phyloP scores from a whole-genome alignment of 306 rosid species.

The Purshia tridentata region DNA sequence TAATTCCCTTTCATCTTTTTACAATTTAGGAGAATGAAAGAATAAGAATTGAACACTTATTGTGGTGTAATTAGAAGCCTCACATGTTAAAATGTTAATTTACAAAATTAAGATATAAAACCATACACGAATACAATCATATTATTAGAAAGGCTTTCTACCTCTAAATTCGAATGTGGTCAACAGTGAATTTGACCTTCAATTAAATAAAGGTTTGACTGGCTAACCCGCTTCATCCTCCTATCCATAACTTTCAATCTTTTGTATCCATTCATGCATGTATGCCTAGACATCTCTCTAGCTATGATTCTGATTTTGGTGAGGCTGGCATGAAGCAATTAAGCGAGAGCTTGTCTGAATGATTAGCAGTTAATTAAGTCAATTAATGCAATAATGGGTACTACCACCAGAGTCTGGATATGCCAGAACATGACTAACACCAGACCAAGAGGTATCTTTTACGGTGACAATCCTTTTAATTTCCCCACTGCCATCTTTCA shows the following conservation, averaged over 20 bases:
- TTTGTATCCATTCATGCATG: conserved; percentile 5
- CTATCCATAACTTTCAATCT: conserved; percentile 12
- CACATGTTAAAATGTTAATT: no score
- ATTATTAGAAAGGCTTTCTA: neutral
- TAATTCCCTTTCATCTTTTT: no score
- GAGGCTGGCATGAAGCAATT: neutral
- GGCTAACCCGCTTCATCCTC: conserved; percentile 25
- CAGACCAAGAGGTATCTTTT: conserved; percentile 40
- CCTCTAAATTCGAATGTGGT: conserved; percentile 3
- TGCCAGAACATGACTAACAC: conserved; percentile 18
- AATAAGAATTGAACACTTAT: no score
- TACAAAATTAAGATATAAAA: no score
- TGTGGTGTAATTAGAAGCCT: no score
- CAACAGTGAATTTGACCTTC: neutral
- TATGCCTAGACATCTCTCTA: neutral
- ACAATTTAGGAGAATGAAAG: no score
- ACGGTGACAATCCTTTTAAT: conserved; percentile 38
- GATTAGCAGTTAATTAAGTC: neutral
- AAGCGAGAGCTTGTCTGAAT: neutral
- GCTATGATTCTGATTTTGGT: neutral
- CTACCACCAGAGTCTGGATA: conserved; percentile 19
- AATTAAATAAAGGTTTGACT: conserved; percentile 3
- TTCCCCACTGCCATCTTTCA: conserved; percentile 20
- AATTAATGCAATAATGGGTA: neutral
- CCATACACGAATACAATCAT: neutral